Conservation (phyloP, 352 stramenopile species). For the Phytophthora hybrid region DNA sequence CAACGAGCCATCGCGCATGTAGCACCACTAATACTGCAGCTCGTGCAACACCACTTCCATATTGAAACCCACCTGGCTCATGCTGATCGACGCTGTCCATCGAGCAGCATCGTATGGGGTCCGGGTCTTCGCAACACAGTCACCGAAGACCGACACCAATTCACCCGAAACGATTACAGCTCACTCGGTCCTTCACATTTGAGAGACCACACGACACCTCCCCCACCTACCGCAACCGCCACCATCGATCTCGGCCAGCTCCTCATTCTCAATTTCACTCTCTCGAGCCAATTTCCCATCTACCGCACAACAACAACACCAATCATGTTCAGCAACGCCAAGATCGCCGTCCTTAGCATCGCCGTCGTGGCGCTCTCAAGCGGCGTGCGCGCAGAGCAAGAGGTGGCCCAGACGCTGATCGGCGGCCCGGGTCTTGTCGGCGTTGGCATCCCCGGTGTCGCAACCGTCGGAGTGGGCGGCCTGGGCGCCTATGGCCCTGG, state of each 20-base stretch:
- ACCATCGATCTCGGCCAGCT: not conserved
- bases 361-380: constrained; percentile 1
- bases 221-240: too few species aligned
- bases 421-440: constrained; percentile 1
- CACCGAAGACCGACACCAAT: too few species aligned
- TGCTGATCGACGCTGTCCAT: not conserved
- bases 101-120: not conserved
- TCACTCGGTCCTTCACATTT: not conserved
- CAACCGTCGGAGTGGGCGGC: not conserved
- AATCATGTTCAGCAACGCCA: constrained; percentile 14
- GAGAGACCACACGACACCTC: not conserved
- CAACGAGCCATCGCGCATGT: too few species aligned
- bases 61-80: not conserved
- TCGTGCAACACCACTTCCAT: not conserved
- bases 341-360: constrained; percentile 14
- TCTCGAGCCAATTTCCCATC: not conserved
- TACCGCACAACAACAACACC: not conserved
- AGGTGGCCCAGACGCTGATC: constrained; percentile 1
- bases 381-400: not conserved
- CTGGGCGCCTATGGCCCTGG: not conserved
- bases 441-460: constrained; percentile 2
- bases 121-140: not conserved
- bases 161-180: not conserved
- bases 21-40: not conserved
- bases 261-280: not conserved